Base-by-base conservation (phyloP, 2,329 filamentous ascomycete genomes). In the Ophiostoma pallidulum region DNA sequence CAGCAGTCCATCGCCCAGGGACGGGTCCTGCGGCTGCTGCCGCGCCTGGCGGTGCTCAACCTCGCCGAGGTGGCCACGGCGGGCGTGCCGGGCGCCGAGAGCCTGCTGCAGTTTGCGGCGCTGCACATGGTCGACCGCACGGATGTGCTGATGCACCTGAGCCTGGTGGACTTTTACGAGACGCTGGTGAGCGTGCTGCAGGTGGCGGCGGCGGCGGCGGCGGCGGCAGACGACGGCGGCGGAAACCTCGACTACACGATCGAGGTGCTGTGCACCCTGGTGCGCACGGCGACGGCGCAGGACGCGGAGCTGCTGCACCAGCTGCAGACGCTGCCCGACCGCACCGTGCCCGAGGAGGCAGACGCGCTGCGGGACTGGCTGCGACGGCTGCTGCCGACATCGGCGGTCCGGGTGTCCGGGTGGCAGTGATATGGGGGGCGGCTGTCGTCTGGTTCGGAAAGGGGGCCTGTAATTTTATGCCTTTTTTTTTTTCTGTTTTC, bases 121-220 rank as follows among this genome's bases (percentile, higher is more conserved):
- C 58, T 77, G 24, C 62, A 56, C 46, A 77, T 78, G 74, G 65
- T 77, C 22, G 71, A 73, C 49, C 65, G 57, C 47, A 57, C 62
- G 1, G 75, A 78, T 47, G 50, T 62, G 18, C 63, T 79, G 19
- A 72, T 78, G 69, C 67, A 71, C 37, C 59, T 73, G 7, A 73
- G 54, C 45, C 63, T 77, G 18, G 60, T 74, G n/a, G 71, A 76
- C 52, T 78, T 76, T 50, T 73, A 73, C 54, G 71, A 77, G 60
- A 61, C 64, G 8, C 62, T 77, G 18, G 60, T 77, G 24, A 70
- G 66, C 42, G 62, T 73, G 29, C 66, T 75, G 64, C 62, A 71
- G 13, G 59, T 71, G 4, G 63, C 68, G 55, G 33, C 26, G 5
- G 22, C 28, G n/a, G n/a, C 35, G 1, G 14, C 26, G 4, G 12